Percentiles rank a stretch among this genome's conserved stretches.
Evolutionary conservation across 441 rosid genomes (phyloP).

Genomic region (Corymbia citriodora): DNA sequence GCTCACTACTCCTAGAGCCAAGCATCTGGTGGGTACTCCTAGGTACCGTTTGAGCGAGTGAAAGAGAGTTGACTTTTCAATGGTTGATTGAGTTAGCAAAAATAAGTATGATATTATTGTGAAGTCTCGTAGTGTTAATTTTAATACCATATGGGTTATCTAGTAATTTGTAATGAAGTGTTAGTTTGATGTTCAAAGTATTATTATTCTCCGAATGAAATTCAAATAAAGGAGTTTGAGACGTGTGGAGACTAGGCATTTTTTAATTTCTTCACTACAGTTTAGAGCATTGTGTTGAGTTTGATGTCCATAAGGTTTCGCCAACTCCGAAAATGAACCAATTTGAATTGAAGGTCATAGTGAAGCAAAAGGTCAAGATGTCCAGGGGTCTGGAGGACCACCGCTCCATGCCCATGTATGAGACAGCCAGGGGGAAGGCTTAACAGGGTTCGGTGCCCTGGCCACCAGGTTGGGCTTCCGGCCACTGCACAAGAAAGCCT

Average conservation of each 20-base stretch:
- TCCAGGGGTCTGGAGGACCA: neutral
- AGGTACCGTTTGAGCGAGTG: slow-evolving; percentile 29
- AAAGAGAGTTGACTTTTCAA: neutral
- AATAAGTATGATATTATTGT: neutral
- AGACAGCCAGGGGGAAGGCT: neutral
- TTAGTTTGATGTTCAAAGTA: neutral
- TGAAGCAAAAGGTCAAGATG: neutral
- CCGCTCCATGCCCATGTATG: neutral
- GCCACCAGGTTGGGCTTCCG: neutral
- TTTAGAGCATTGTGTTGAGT: neutral
- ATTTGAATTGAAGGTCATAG: neutral
- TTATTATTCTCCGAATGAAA: neutral
- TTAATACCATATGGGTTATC: neutral
- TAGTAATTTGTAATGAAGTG: neutral
- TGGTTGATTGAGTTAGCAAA: neutral
- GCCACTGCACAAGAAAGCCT: neutral
- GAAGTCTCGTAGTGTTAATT: neutral
- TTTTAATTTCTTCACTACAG: neutral
- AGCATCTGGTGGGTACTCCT: slow-evolving; percentile 33
- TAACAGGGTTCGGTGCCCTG: neutral
- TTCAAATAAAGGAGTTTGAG: neutral
- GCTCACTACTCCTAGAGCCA: slow-evolving; percentile 34
- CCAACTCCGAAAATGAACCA: neutral
- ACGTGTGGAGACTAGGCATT: neutral
- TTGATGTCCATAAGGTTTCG: neutral